Evolutionary conservation across 306 rosid genomes (phyloP).

Genomic region (Rubus parviflorus): DNA sequence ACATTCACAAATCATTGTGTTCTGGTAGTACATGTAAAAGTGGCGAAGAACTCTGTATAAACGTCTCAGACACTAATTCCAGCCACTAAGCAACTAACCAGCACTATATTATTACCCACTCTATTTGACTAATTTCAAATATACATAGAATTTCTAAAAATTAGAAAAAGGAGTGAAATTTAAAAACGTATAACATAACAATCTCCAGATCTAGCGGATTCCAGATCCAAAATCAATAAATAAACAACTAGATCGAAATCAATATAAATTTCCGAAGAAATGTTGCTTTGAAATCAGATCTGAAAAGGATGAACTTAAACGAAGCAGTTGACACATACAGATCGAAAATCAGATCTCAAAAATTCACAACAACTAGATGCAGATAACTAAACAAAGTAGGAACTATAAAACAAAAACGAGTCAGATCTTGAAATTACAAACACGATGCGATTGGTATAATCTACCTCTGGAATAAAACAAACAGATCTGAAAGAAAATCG

Average conservation of each 20-base stretch:
- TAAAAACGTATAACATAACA: neutral
- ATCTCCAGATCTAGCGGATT: neutral
- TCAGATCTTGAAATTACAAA: neutral
- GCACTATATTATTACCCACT: no score
- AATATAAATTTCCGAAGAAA: neutral
- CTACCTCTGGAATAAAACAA: neutral
- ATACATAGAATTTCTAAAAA: no score
- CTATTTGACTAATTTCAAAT: neutral
- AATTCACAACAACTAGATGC: neutral
- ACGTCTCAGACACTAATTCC: neutral
- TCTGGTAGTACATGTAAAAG: no score
- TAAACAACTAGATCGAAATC: neutral
- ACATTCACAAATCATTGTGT: neutral
- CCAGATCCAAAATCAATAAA: neutral
- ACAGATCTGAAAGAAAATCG: neutral
- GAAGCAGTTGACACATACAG: neutral
- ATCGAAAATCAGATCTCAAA: neutral
- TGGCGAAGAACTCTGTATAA: no score
- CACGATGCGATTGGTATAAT: neutral
- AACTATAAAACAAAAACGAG: no score
- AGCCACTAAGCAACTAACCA: neutral
- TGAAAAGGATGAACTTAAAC: neutral
- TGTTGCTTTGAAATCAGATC: neutral
- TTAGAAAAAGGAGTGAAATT: neutral
- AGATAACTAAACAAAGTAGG: no score